Percentiles rank a stretch among this genome's conserved stretches.
These are phyloP conservation scores for Euphorbia peplus DNA, from an alignment of 345 rosid species.

Conservation along the genomic window DNA sequence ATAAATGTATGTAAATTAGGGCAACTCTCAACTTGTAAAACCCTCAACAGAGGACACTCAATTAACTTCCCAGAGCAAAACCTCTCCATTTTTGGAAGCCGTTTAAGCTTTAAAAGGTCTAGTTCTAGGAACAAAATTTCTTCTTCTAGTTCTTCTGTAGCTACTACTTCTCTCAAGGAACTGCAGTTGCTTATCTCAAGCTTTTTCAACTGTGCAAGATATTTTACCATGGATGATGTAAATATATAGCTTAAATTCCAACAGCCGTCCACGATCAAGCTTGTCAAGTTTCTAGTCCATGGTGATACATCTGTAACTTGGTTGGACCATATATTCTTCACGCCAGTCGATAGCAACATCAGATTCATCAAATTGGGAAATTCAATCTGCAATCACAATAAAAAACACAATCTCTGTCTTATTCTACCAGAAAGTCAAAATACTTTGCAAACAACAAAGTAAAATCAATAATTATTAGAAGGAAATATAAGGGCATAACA, in stretches of 20 bases:
- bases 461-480: no score
- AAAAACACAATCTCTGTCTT: background rate
- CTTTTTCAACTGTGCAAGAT: constrained; percentile 1
- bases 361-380: constrained; percentile 5
- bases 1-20: constrained; percentile 3
- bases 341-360: background rate
- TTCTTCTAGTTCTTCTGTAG: background rate
- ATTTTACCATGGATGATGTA: background rate
- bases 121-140: constrained; percentile 12
- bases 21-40: background rate
- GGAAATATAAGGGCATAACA: no score
- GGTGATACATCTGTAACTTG: background rate
- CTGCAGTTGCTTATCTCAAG: constrained; percentile 3
- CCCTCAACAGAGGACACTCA: constrained; percentile 9
- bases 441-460: background rate
- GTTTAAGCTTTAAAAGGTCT: background rate
- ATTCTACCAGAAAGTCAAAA: background rate
- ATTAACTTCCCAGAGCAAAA: constrained; percentile 4
- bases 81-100: constrained; percentile 1
- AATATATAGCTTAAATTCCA: constrained; percentile 11
- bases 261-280: constrained; percentile 1
- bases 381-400: constrained; percentile 8
- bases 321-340: constrained; percentile 10
- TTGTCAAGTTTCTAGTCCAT: constrained; percentile 2
- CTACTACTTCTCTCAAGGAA: background rate